Evolutionary conservation across 768 basidiomycete species (phyloP), one percentile per base, ranked within the genome.

Genomic region (Collybiopsis luxurians): DNA sequence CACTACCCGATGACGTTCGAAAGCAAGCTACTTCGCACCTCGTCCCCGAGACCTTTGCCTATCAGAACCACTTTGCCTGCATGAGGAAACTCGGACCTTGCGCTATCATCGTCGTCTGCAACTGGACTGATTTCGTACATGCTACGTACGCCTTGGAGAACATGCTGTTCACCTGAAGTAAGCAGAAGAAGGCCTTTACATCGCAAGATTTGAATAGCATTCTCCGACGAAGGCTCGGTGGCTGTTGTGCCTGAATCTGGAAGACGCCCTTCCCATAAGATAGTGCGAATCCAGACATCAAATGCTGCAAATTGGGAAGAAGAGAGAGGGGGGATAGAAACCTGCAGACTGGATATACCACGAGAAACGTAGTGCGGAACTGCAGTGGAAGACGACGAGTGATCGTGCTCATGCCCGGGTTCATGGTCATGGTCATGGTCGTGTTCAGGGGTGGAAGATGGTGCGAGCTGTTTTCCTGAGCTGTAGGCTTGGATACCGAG

Each of bases 101-200:
- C 34, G 31, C 21, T 31, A 13, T 54, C 19, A 56, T 67, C 69
- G 40, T 66, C 70, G n/a, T 64, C 64, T 53, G 74, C 75, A 39
- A 85, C 73, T 49, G 76, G 70, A 0, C 69, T 66, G 13, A 95
- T 80, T 63, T 99, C 96, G 67, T 95, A 99, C 69, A 98, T 79
- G 62, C 76, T 92, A 61, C 92, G 77, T 12, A 99, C 97, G 2
- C 95, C 97, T 67, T 99, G 97, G 44, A 99, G 72, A 53, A 98
- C 83, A 62, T 86, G 81, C 55, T 81, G 77, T 52, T 80, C 75
- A 2, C 89, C 89, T 0, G 72, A 69, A 2, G 76, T 69, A 10
- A 76, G 73, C 17, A 69, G 69, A 60, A 96, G 85, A 19, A 94
- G 76, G 7, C 95, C 96, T 68, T 99, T 98, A 64, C 92, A 92